phyloP scores from a whole-genome alignment of 441 rosid genomes.

The Euphorbia schlechtendalii region DNA sequence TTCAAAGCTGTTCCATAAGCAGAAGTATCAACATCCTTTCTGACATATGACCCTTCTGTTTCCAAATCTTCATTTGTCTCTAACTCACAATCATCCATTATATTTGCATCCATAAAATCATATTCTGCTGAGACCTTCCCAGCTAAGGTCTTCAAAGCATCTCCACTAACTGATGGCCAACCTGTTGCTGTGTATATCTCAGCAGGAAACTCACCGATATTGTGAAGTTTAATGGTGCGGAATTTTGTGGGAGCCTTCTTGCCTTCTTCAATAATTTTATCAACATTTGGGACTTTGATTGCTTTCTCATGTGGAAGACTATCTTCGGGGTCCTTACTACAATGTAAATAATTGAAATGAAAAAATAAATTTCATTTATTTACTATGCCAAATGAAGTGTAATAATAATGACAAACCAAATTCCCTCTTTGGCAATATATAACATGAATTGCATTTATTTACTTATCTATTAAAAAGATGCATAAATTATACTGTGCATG shows the following conservation, averaged over 20 bases:
- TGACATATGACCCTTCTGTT: conserved; percentile 17
- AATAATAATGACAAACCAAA: background rate
- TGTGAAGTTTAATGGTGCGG: conserved; percentile 50
- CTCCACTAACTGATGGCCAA: conserved; percentile 83
- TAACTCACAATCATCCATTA: conserved; percentile 21
- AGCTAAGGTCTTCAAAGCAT: conserved; percentile 66
- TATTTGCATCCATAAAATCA: conserved; percentile 36
- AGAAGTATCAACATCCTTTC: conserved; percentile 38
- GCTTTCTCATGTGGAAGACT: conserved; percentile 44
- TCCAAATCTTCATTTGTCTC: conserved; percentile 23
- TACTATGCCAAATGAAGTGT: background rate
- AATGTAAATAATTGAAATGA: conserved; percentile 21
- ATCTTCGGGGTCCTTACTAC: conserved; percentile 42
- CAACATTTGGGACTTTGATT: conserved; percentile 67
- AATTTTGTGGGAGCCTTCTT: conserved; percentile 66
- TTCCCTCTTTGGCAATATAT: background rate
- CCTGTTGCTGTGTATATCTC: conserved; percentile 76
- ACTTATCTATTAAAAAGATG: background rate
- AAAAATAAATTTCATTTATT: too few species aligned
- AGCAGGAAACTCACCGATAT: conserved; percentile 49
- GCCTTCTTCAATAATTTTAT: conserved; percentile 80
- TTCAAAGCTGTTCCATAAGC: conserved; percentile 47
- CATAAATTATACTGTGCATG: background rate
- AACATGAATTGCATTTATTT: background rate
- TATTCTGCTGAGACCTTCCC: conserved; percentile 74